Base-by-base conservation (phyloP, 192 early-diverging fungal species). In the Coemansia brasiliensis region DNA sequence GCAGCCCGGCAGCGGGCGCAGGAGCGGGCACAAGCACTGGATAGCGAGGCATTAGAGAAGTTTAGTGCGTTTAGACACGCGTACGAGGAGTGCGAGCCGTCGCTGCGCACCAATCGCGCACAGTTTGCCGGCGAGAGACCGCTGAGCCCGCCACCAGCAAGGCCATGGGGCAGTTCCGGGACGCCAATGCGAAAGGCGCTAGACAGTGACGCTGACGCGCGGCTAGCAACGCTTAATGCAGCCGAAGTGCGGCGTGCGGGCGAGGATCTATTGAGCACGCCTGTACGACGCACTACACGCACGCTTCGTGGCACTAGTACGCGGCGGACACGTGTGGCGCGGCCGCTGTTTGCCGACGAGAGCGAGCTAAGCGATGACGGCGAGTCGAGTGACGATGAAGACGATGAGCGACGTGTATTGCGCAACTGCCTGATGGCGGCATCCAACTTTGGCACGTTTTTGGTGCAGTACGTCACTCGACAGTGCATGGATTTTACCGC, bases 181-280 rank as follows among this genome's bases (percentile, higher is more conserved):
- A 69, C 71, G 20, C 61, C 76, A 1, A 73, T 79, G 62, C 69
- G 66, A 4, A 18, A 24, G 10, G 24, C 50, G 1, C 45, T 46
- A 1, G 65, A 73, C n/a, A 44, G 48, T 17, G 69, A 72, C 29
- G 48, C 63, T 17, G 75, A 78, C 12, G 35, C 52, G 10, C 69
- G 61, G 3, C 22, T 57, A 13, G 56, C 66, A 11, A 60, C 45
- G 5, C 51, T 79, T 20, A 63, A 45, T 11, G 58, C 57, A 0
- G 74, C 69, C 3, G 63, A 78, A 17, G 69, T 61, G 40, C 74
- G 74, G 6, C 74, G 74, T 16, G 61, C 65, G 3, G 74, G 69
- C 17, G 65, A 67, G 46, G 69, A 78, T 11, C 57, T 78, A 50
- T 59, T 78, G 69, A 78, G 74, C 40, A 78, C 74, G 39, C 74